Conservation (phyloP, 257 asterid genomes). For the Sherardia arvensis region DNA sequence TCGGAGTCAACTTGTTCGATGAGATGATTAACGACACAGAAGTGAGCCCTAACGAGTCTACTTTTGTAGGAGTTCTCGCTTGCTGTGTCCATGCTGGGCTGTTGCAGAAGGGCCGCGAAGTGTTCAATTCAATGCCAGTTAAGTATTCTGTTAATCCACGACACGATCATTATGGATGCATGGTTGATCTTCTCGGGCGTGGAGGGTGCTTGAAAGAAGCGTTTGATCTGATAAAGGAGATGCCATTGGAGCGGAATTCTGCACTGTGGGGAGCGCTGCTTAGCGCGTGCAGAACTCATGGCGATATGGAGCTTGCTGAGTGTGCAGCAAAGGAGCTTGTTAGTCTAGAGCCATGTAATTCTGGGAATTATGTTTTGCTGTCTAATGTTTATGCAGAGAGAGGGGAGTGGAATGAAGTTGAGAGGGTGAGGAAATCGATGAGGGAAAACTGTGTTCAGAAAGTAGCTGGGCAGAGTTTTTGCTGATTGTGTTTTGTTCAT, state of each 20-base stretch:
- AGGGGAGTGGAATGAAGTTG: conserved; percentile 40
- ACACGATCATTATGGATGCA: conserved; percentile 42
- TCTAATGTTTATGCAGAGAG: conserved; percentile 41
- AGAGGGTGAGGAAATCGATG: conserved; percentile 30
- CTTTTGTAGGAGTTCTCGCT: conserved; percentile 29
- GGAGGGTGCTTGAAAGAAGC: conserved; percentile 34
- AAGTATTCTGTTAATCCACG: conserved; percentile 20
- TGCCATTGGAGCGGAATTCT: conserved; percentile 35
- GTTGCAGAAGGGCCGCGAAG: conserved; percentile 25
- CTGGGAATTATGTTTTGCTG: conserved; percentile 37
- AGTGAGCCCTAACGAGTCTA: conserved; percentile 27
- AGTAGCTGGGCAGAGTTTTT: conserved; percentile 25
- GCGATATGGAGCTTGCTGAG: conserved; percentile 33
- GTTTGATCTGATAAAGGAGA: conserved; percentile 22
- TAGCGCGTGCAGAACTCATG: conserved; percentile 32
- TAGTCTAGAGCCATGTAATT: conserved; percentile 32
- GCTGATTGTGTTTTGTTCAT: background rate
- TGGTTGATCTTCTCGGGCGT: conserved; percentile 45
- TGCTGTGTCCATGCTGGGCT: conserved; percentile 40
- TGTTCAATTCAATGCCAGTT: conserved; percentile 20
- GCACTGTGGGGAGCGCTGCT: conserved; percentile 43
- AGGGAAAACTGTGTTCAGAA: conserved; percentile 21
- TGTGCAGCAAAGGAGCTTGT: conserved; percentile 32
- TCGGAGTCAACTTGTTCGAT: conserved; percentile 31
- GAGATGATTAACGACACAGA: conserved; percentile 23